Conservation (phyloP, 2,329 filamentous ascomycete species). For the Amauroascus niger region DNA sequence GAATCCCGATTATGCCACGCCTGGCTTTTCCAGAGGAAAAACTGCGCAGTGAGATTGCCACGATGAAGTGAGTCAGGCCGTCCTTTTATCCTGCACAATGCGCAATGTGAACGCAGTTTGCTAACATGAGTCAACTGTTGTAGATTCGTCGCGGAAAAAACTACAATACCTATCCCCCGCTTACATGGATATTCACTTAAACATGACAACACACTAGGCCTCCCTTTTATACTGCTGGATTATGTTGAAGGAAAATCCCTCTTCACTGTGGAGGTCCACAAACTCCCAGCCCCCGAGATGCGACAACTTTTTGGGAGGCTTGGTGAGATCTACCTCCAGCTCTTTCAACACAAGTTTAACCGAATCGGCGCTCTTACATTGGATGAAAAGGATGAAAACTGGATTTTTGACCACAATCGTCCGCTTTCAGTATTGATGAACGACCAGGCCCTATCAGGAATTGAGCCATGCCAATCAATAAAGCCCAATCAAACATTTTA, state of each 20-base stretch:
- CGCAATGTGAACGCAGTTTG: background rate
- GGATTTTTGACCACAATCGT: constrained; percentile 11
- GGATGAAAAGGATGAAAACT: constrained; percentile 6
- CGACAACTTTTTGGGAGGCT: constrained; percentile 1
- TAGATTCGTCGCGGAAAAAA: constrained; percentile 17
- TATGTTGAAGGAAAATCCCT: constrained; percentile 10
- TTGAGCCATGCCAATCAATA: background rate
- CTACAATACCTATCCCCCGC: constrained; percentile 19
- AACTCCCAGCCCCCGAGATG: background rate
- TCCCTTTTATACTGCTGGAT: constrained; percentile 11
- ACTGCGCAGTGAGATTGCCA: no score
- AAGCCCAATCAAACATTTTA: constrained; percentile 5
- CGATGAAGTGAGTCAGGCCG: background rate
- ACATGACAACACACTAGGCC: constrained; percentile 8
- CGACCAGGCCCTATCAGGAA: constrained; percentile 1
- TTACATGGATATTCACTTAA: constrained; percentile 8
- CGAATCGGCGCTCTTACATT: constrained; percentile 10
- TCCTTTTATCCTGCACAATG: background rate
- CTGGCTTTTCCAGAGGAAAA: constrained; percentile 12
- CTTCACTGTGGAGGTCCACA: background rate
- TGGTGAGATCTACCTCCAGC: constrained; percentile 11
- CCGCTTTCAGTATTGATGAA: constrained; percentile 7
- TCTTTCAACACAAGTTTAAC: constrained; percentile 9
- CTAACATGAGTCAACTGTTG: background rate
- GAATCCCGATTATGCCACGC: constrained; percentile 13